Percentiles rank a stretch among this genome's conserved stretches.
phyloP scores from a whole-genome alignment of 2,329 filamentous ascomycete species.

The Dactylellina parvicollis region DNA sequence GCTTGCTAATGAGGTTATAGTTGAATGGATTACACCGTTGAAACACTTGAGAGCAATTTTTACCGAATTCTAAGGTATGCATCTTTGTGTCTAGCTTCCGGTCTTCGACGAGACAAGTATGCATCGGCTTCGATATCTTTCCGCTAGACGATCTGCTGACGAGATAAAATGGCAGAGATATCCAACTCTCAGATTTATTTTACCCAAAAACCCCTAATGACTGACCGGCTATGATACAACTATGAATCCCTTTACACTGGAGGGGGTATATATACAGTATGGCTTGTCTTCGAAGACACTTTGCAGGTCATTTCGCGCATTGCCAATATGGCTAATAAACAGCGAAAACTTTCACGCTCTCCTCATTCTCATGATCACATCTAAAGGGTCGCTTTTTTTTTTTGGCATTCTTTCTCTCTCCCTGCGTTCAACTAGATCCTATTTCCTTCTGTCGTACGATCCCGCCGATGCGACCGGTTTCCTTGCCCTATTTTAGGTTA shows the following conservation, averaged over 20 bases:
- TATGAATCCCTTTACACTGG: not conserved
- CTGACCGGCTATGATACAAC: slow-evolving; percentile 27
- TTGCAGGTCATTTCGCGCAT: too few species aligned
- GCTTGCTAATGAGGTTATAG: too few species aligned
- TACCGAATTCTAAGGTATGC: too few species aligned
- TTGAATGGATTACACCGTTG: too few species aligned
- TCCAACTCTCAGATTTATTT: not conserved
- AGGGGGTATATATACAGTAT: slow-evolving; percentile 31
- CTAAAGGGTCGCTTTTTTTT: not conserved
- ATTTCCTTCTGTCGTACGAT: slow-evolving; percentile 81
- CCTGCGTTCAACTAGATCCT: slow-evolving; percentile 62
- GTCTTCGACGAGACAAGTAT: too few species aligned
- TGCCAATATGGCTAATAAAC: too few species aligned
- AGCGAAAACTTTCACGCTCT: too few species aligned
- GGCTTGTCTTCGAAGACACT: too few species aligned
- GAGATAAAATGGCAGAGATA: not conserved
- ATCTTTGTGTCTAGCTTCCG: too few species aligned
- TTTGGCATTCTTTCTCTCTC: slow-evolving; percentile 1
- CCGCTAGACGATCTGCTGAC: not conserved
- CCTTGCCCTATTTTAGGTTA: slow-evolving; percentile 69
- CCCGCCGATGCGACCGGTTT: slow-evolving; percentile 72
- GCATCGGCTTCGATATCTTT: too few species aligned
- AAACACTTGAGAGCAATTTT: too few species aligned
- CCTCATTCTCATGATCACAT: too few species aligned
- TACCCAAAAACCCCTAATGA: not conserved